Evolutionary conservation across 2,329 filamentous ascomycete genomes (phyloP).

Genomic region (Botrytis deweyae): DNA sequence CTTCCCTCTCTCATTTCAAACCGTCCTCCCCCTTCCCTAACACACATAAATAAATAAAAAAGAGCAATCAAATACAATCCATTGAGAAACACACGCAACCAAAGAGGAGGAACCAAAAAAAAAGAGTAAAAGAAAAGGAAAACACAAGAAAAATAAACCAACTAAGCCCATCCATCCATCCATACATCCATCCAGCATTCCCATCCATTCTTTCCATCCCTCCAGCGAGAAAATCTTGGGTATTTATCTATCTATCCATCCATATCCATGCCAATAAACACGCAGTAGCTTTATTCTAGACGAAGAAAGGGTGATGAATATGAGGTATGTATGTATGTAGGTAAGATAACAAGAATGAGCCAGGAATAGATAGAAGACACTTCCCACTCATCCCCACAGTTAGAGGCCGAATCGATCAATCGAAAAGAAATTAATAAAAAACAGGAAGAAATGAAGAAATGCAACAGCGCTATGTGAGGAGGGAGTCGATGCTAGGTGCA

Average conservation of each 20-base stretch:
- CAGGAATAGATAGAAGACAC: not conserved
- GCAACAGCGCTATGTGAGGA: slow-evolving; percentile 11
- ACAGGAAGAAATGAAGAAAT: not conserved
- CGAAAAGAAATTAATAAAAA: not conserved
- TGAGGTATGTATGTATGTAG: not conserved
- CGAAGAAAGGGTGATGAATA: not conserved
- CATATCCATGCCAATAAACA: not conserved
- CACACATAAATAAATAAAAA: not conserved
- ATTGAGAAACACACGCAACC: not conserved
- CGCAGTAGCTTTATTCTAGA: not conserved
- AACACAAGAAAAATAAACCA: not conserved
- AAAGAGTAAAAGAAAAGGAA: not conserved
- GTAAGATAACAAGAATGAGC: not conserved
- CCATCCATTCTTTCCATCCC: not conserved
- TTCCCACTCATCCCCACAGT: not conserved
- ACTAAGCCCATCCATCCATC: not conserved
- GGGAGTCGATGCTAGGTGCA: not conserved
- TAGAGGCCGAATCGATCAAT: not conserved
- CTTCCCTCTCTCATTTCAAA: not conserved
- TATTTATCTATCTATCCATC: not conserved
- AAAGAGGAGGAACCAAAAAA: not conserved
- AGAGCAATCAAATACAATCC: not conserved
- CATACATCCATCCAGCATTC: not conserved
- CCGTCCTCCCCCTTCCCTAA: not conserved
- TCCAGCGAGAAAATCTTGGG: not conserved